These are phyloP conservation scores for Thielaviopsis cerberus DNA, from an alignment of 2,329 filamentous ascomycete genomes.

Conservation along the genomic window DNA sequence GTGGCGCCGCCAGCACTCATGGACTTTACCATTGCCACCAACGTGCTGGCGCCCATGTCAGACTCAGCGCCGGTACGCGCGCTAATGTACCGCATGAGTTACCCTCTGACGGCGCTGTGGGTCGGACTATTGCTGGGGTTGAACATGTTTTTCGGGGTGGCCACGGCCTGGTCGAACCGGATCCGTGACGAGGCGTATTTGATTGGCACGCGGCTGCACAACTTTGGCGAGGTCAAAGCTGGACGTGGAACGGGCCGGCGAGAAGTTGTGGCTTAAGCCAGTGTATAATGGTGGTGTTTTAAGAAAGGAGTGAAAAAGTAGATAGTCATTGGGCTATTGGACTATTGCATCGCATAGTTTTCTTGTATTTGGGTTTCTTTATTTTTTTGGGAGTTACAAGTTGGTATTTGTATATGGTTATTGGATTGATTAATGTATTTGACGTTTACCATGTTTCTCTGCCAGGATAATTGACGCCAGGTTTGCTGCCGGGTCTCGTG, in stretches of 20 bases:
- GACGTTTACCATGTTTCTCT: too few species aligned
- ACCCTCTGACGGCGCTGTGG: constrained; percentile 41
- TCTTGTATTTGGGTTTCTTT: too few species aligned
- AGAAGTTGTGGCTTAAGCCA: not conserved
- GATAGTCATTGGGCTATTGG: too few species aligned
- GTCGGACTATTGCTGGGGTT: constrained; percentile 27
- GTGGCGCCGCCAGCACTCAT: constrained; percentile 35
- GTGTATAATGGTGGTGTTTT: too few species aligned
- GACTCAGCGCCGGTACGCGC: constrained; percentile 18
- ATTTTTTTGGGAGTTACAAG: too few species aligned
- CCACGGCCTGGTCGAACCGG: constrained; percentile 58
- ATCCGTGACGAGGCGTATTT: constrained; percentile 92
- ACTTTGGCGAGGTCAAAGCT: constrained; percentile 43
- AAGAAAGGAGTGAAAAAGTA: too few species aligned
- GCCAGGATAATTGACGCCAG: too few species aligned
- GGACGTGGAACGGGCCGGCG: not conserved
- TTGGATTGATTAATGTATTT: too few species aligned
- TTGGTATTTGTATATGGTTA: too few species aligned
- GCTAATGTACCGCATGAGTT: constrained; percentile 41
- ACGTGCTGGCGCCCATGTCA: constrained; percentile 8
- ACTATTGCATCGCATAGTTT: too few species aligned
- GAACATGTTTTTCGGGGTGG: constrained; percentile 37
- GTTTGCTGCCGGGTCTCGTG: too few species aligned
- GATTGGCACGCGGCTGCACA: constrained; percentile 85
- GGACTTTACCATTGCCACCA: constrained; percentile 8